Evolutionary conservation across 1,139 yeast species (phyloP).

Genomic region (Meyerozyma guilliermondii): DNA sequence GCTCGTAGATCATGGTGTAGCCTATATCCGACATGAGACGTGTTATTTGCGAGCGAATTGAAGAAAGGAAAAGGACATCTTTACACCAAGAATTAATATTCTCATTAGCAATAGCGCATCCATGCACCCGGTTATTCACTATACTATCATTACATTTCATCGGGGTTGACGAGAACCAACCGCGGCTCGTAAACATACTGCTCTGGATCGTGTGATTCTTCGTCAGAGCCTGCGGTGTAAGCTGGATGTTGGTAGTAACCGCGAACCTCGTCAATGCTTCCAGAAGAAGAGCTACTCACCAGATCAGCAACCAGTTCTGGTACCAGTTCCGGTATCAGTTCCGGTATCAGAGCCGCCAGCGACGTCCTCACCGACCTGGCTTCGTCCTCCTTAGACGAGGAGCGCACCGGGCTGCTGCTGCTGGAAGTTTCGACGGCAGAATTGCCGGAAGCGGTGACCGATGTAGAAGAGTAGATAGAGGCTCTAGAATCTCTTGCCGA

Average conservation of each 20-base stretch:
- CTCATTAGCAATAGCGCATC: no score
- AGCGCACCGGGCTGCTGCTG: slow-evolving; percentile 15
- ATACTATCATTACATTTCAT: slow-evolving; percentile 13
- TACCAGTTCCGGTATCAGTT: neutral
- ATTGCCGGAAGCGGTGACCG: neutral
- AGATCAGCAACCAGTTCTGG: no score
- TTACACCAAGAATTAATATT: no score
- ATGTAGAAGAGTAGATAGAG: neutral
- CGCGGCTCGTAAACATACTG: slow-evolving; percentile 40
- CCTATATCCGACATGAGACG: slow-evolving; percentile 46
- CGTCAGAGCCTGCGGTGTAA: slow-evolving; percentile 23
- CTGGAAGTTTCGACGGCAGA: slow-evolving; percentile 11
- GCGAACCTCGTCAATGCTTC: slow-evolving; percentile 20
- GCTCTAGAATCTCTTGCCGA: neutral
- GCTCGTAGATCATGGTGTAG: slow-evolving; percentile 73
- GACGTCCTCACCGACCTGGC: slow-evolving; percentile 16
- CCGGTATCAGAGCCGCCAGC: slow-evolving; percentile 1
- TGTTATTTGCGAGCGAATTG: slow-evolving; percentile 5
- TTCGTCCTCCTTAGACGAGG: slow-evolving; percentile 20
- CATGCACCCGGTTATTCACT: neutral
- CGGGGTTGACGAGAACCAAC: slow-evolving; percentile 72
- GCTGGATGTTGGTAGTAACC: slow-evolving; percentile 44
- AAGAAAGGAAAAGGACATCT: neutral
- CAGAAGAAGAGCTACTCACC: slow-evolving; percentile 12
- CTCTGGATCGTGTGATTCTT: slow-evolving; percentile 13